Evolutionary conservation across 1,139 yeast species (phyloP), one percentile per base, ranked within the genome.

Genomic region (Pichia sp.): DNA sequence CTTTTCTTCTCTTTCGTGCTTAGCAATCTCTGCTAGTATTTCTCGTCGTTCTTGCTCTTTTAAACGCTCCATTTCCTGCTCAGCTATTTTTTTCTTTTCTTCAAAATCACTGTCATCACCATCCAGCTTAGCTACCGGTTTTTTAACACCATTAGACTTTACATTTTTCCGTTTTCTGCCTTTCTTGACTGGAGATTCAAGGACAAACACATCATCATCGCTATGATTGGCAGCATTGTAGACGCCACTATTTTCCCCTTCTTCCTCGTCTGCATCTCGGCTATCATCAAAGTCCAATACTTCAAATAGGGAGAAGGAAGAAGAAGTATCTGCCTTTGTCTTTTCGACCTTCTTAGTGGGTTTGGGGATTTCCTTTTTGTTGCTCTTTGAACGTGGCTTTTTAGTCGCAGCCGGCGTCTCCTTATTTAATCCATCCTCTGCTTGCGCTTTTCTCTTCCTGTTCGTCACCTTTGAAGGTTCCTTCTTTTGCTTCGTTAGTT

Each of bases 291-390:
- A 16, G 42, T 54, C 54, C 16, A 55, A 16, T 4, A 49, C 53
- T 29, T 55, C 58, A 51, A 55, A 55, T 36, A 55, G 41, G 0
- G 58, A 53, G 27, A 55, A 44, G 4, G 53, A 50, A 5, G 48
- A 52, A 10, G 50, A 40, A 2, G 20, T 16, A 27, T 27, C 24
- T 9, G n/a, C 16, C 16, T 16, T 46, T 6, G 46, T n/a, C 27
- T 10, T 31, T 34, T 42, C 8, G 9, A 14, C 24, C 40, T 10
- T 38, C 44, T 24, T 14, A 16, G 8, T 46, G 44, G n/a, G 20
- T 34, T 9, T 44, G 24, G 8, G 3, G 33, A 3, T n/a, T 49
- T 30, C 6, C 17, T 6, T 31, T 46, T 46, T 17, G 16, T 17
- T 38, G 16, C 41, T n/a, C 41, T 38, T 14, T 38, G 41, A 14